Conservation (phyloP, 2,329 filamentous ascomycete species). For the Diplodia seriata region DNA sequence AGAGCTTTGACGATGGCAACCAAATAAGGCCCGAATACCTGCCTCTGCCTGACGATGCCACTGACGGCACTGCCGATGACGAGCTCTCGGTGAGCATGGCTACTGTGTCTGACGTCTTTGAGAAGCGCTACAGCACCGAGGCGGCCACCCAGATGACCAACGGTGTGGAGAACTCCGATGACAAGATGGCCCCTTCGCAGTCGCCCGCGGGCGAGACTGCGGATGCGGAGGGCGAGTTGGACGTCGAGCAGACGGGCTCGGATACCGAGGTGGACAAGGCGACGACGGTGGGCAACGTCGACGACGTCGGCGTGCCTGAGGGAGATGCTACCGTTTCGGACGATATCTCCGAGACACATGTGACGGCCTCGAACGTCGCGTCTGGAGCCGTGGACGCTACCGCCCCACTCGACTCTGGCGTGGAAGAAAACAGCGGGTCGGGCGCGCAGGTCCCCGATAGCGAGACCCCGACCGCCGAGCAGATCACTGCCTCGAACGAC, state of each 20-base stretch:
- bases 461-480: conserved; percentile 6
- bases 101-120: conserved; percentile 8
- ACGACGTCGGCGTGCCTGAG: conserved; percentile 8
- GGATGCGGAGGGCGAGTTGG: neutral
- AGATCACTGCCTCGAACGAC: conserved; percentile 17
- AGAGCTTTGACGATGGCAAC: conserved; percentile 5
- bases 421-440: neutral
- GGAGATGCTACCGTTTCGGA: conserved; percentile 4
- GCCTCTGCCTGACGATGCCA: conserved; percentile 24
- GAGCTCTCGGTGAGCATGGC: conserved; percentile 26
- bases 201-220: neutral
- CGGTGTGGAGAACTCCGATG: neutral
- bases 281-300: conserved; percentile 6
- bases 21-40: conserved; percentile 24
- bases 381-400: conserved; percentile 10
- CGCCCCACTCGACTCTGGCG: neutral
- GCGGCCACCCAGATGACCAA: neutral
- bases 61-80: conserved; percentile 25
- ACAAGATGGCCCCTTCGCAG: neutral
- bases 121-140: conserved; percentile 13
- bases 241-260: conserved; percentile 13
- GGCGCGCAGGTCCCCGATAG: neutral
- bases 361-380: neutral
- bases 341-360: conserved; percentile 15
- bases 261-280: conserved; percentile 22